These are phyloP conservation scores for Hypoxylon cercidicola DNA, from an alignment of 495 filamentous ascomycete species.

Conservation along the genomic window DNA sequence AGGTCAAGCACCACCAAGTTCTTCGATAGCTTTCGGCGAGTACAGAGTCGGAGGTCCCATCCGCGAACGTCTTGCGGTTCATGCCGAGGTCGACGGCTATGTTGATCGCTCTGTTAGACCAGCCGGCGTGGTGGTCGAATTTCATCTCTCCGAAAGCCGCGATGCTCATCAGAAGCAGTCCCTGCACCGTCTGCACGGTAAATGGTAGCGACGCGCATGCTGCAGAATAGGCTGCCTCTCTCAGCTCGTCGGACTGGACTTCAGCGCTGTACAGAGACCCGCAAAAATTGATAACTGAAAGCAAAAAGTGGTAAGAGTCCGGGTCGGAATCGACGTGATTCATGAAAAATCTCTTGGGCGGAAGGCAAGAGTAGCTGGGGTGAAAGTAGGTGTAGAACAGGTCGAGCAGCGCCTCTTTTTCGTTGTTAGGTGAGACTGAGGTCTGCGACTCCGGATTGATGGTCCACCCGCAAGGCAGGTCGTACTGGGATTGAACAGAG, in stretches of 20 bases:
- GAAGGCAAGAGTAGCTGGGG: slow-evolving; percentile 65
- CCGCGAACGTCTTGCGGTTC: slow-evolving; percentile 62
- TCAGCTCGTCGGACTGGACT: slow-evolving; percentile 52
- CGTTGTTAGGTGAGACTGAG: slow-evolving; percentile 28
- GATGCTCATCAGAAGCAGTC: slow-evolving; percentile 71
- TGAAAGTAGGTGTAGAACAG: slow-evolving; percentile 71
- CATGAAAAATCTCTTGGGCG: slow-evolving; percentile 58
- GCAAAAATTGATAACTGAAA: slow-evolving; percentile 68
- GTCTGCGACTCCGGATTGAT: slow-evolving; percentile 23
- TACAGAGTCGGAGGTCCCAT: slow-evolving; percentile 62
- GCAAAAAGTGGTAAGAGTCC: slow-evolving; percentile 50
- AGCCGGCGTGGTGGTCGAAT: slow-evolving; percentile 61
- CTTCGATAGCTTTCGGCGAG: slow-evolving; percentile 75
- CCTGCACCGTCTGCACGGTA: slow-evolving; percentile 71
- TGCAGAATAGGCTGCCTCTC: slow-evolving; percentile 54
- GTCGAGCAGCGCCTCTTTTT: slow-evolving; percentile 43
- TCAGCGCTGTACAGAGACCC: slow-evolving; percentile 60
- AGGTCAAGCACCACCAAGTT: slow-evolving; percentile 81
- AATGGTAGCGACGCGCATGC: slow-evolving; percentile 54
- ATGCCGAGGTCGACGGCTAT: slow-evolving; percentile 73
- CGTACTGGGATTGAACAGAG: slow-evolving; percentile 30
- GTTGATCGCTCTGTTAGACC: slow-evolving; percentile 67
- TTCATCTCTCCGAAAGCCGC: slow-evolving; percentile 73
- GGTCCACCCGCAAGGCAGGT: slow-evolving; percentile 40
- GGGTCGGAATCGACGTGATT: slow-evolving; percentile 42